Base-by-base conservation (phyloP, 2,329 filamentous ascomycete species). In the Lecanicillium sp. region DNA sequence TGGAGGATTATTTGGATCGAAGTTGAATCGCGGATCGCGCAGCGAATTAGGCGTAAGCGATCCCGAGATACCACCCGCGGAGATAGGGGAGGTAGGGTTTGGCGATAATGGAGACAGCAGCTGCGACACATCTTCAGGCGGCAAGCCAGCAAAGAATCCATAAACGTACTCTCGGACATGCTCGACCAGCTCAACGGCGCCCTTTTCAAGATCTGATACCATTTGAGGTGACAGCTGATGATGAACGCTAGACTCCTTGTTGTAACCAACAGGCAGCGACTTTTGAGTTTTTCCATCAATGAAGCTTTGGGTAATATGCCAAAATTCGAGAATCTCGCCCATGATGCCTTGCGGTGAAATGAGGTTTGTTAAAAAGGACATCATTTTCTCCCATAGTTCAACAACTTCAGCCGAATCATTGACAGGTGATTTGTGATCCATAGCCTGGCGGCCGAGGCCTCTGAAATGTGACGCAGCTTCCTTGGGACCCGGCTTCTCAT, bases 381-480 rank as follows among this genome's bases (percentile, higher is more conserved):
- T 68, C 46, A 94, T 80, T 56, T 89, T 86, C 52, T 95, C 89
- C 92, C 92, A 98, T 43, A 96, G 74, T 48, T 95, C 88, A 46
- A 94, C 73, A 12, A 95, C 74, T 33, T 90, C 82, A 3, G 81
- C 64, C 0, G 81, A 78, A 57, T 98, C 92, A n/a, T 88, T 71
- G 9, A 80, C 75, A 17, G 72, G 68, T 9, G 68, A 64, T 47
- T 73, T 75, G 40, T 75, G 76, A 38, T 79, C 74, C 5, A 79
- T 66, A 2, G 73, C 68, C 51, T 84, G 84, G 6, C 80, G 79
- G 13, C 78, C 75, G 2, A 92, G 74, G 2, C 82, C 75, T 25
- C 84, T 79, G 32, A 98, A 67, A 56, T 95, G 84, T 1, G 78
- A 75, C 29, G 87, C 86, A 25, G 89, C 73, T 2, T 72, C 65